These are phyloP conservation scores for Chalaropsis thielavioides DNA, from an alignment of 2,329 filamentous ascomycete genomes.

Conservation along the genomic window DNA sequence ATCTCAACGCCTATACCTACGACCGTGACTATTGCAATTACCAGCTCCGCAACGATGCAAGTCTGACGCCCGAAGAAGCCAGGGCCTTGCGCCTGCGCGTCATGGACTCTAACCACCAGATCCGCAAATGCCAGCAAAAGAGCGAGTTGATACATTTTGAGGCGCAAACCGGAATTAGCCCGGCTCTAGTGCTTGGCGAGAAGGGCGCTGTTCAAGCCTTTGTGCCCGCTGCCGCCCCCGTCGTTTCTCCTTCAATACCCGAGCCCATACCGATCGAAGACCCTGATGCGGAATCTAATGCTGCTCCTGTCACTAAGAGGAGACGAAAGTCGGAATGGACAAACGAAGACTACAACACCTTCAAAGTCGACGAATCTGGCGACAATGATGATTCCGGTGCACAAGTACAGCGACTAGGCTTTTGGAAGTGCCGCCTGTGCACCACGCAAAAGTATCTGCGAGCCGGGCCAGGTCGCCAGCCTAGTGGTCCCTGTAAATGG, in stretches of 20 bases:
- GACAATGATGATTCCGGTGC: slow-evolving; percentile 17
- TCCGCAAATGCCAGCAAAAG: slow-evolving; percentile 30
- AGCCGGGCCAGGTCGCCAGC: slow-evolving; percentile 29
- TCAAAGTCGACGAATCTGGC: slow-evolving; percentile 18
- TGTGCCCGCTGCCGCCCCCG: slow-evolving; percentile 7
- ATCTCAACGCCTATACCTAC: slow-evolving; percentile 30
- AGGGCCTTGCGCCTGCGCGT: slow-evolving; percentile 30
- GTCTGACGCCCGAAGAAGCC: slow-evolving; percentile 29
- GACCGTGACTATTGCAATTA: slow-evolving; percentile 30
- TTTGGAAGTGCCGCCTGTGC: slow-evolving; percentile 34
- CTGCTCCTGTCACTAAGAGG: slow-evolving; percentile 13
- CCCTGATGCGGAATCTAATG: slow-evolving; percentile 13
- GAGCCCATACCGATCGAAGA: slow-evolving; percentile 15
- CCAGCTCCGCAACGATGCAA: slow-evolving; percentile 23
- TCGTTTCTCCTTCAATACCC: slow-evolving; percentile 10
- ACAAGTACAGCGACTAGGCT: slow-evolving; percentile 30
- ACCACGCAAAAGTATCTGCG: slow-evolving; percentile 30
- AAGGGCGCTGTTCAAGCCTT: slow-evolving; percentile 18
- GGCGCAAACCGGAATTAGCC: slow-evolving; percentile 21
- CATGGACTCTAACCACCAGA: slow-evolving; percentile 32
- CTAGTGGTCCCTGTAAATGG: slow-evolving; percentile 33
- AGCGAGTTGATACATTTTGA: slow-evolving; percentile 25
- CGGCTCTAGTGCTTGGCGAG: slow-evolving; percentile 15
- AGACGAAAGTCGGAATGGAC: slow-evolving; percentile 13
- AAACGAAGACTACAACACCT: slow-evolving; percentile 4